Percentiles rank a stretch among this genome's conserved stretches.
phyloP scores from a whole-genome alignment of 441 rosid species.

The Sinapis alba region DNA sequence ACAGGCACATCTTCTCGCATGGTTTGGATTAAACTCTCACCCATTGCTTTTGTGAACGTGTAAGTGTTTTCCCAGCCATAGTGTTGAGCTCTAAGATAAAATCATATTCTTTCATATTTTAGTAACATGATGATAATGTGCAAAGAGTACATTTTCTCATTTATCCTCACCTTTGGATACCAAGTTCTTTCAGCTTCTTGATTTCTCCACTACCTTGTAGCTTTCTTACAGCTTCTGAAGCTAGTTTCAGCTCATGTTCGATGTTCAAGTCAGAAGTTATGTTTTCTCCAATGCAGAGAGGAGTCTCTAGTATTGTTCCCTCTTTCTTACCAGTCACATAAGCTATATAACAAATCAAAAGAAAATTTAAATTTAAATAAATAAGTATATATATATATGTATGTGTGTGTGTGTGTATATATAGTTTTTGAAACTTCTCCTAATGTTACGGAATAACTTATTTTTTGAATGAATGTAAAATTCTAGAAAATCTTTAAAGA shows the following conservation, averaged over 20 bases:
- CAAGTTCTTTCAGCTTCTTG: conserved; percentile 27
- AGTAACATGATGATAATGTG: neutral
- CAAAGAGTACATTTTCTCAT: neutral
- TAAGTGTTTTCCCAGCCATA: conserved; percentile 46
- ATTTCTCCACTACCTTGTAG: conserved; percentile 18
- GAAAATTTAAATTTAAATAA: neutral
- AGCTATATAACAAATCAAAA: conserved; percentile 30
- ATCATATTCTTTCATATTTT: neutral
- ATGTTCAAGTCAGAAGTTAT: conserved; percentile 30
- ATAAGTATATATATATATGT: neutral
- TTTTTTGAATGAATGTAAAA: neutral
- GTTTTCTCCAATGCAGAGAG: conserved; percentile 28
- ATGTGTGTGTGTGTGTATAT: too few species aligned
- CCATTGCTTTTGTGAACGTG: conserved; percentile 49
- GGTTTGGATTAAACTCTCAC: conserved; percentile 12
- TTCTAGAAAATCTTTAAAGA: neutral
- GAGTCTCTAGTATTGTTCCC: conserved; percentile 42
- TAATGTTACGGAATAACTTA: too few species aligned
- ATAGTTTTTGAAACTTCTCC: too few species aligned
- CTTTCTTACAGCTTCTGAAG: conserved; percentile 18
- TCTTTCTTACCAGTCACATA: conserved; percentile 44
- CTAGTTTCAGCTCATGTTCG: conserved; percentile 38
- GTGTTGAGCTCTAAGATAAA: conserved; percentile 34
- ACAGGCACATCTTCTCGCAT: conserved; percentile 36
- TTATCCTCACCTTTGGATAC: conserved; percentile 25